Evolutionary conservation across 306 rosid species (phyloP).

Genomic region (Corylus americana): DNA sequence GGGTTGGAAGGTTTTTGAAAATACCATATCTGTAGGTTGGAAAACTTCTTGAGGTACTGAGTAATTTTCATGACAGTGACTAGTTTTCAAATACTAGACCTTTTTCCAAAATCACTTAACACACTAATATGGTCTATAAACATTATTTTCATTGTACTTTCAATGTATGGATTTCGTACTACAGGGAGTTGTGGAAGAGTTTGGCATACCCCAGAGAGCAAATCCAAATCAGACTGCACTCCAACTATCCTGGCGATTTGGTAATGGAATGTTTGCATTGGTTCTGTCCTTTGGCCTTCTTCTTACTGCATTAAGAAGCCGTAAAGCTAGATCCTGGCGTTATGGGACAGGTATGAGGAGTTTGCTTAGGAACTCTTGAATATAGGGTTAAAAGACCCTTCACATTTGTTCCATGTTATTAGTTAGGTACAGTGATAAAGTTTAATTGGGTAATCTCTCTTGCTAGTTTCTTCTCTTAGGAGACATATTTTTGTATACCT

Average conservation of each 20-base stretch:
- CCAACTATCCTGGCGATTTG: constrained; percentile 80
- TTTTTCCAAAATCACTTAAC: constrained; percentile 6
- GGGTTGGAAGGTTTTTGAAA: not conserved
- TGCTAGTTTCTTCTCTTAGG: constrained; percentile 14
- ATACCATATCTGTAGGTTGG: not conserved
- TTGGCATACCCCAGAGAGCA: constrained; percentile 60
- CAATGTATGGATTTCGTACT: constrained; percentile 25
- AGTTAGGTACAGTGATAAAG: constrained; percentile 13
- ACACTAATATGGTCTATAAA: constrained; percentile 5
- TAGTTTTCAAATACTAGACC: constrained; percentile 11
- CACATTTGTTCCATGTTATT: not conserved
- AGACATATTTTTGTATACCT: not conserved
- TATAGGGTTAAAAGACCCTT: not conserved
- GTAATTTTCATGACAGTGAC: constrained; percentile 11
- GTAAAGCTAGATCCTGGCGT: constrained; percentile 97
- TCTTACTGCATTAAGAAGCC: constrained; percentile 76
- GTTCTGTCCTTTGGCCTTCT: constrained; percentile 94
- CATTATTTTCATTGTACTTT: constrained; percentile 17
- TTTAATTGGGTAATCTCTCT: constrained; percentile 6
- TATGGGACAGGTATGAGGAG: constrained; percentile 75
- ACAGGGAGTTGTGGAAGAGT: constrained; percentile 93
- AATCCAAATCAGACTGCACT: constrained; percentile 56
- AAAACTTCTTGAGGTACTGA: constrained; percentile 9
- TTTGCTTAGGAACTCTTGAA: constrained; percentile 1
- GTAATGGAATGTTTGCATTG: constrained; percentile 97